phyloP scores from a whole-genome alignment of 75 land plant genomes.

The Picea sitchensis region DNA sequence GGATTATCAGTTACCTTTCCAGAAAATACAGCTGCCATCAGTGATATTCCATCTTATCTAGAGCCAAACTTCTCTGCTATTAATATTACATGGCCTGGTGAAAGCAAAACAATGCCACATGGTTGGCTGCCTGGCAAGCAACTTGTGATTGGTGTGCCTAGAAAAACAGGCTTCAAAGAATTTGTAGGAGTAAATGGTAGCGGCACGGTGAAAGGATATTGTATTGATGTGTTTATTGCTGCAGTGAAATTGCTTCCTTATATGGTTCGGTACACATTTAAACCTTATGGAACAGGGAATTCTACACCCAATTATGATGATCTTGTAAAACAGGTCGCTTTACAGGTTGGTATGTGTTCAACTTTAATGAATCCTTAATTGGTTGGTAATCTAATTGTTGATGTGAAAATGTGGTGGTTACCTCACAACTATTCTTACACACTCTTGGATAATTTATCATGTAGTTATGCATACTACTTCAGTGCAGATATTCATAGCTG shows the following conservation, averaged over 20 bases:
- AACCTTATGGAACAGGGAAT: constrained; percentile 37
- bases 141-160: constrained; percentile 61
- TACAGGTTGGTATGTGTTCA: constrained; percentile 32
- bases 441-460: not conserved
- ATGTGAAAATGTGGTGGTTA: not conserved
- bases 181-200: constrained; percentile 29
- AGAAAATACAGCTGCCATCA: constrained; percentile 20
- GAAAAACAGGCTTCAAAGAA: constrained; percentile 41
- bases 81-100: constrained; percentile 41
- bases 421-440: not conserved
- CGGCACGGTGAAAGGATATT: constrained; percentile 35
- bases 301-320: constrained; percentile 51
- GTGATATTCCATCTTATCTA: constrained; percentile 23
- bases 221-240: constrained; percentile 62
- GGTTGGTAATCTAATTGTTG: not conserved
- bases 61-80: constrained; percentile 6
- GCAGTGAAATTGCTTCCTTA: constrained; percentile 45
- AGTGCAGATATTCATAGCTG: constrained; percentile 3
- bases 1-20: constrained; percentile 23
- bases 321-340: constrained; percentile 30
- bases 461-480: constrained; percentile 6
- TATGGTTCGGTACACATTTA: constrained; percentile 37
- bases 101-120: constrained; percentile 27
- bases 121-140: constrained; percentile 68
- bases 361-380: constrained; percentile 8